phyloP scores from a whole-genome alignment of 2,329 filamentous ascomycete genomes.

The Alternaria tenuissima region DNA sequence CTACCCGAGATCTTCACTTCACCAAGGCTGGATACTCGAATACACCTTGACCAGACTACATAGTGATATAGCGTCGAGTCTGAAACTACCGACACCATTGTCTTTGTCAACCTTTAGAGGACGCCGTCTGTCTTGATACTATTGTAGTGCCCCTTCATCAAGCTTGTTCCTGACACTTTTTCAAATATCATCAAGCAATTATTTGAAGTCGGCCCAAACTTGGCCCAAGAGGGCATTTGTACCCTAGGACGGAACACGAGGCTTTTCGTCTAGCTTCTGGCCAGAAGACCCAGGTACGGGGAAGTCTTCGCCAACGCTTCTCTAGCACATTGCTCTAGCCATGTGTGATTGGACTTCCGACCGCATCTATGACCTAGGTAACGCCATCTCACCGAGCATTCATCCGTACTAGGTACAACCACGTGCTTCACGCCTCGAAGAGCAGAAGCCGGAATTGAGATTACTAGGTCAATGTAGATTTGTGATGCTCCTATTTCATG shows the following conservation, averaged over 20 bases:
- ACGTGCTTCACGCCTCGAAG: neutral
- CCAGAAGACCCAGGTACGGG: conserved; percentile 1
- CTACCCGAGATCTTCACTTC: conserved; percentile 3
- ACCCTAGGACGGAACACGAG: conserved; percentile 12
- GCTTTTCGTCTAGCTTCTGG: neutral
- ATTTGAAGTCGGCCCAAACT: conserved; percentile 16
- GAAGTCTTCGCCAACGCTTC: conserved; percentile 2
- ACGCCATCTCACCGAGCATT: conserved; percentile 13
- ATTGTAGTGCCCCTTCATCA: conserved; percentile 3
- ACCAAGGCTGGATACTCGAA: neutral
- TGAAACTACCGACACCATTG: neutral
- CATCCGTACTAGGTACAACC: conserved; percentile 4
- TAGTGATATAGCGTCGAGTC: neutral
- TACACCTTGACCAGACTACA: conserved; percentile 1
- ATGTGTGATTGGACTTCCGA: conserved; percentile 7
- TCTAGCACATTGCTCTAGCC: conserved; percentile 7
- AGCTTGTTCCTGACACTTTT: conserved; percentile 5
- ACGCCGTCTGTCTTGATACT: conserved; percentile 11
- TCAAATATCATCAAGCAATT: conserved; percentile 17
- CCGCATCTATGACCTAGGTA: conserved; percentile 1
- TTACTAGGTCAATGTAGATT: neutral
- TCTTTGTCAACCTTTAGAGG: conserved; percentile 1
- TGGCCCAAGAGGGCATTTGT: conserved; percentile 21
- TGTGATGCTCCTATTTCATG: neutral
- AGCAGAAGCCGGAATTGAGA: neutral